A percentile compares a stretch with the other conserved stretches of the same genome.
These are phyloP conservation scores for Alisma plantagoaquatica DNA, from an alignment of 106 monocot species.

Conservation along the genomic window DNA sequence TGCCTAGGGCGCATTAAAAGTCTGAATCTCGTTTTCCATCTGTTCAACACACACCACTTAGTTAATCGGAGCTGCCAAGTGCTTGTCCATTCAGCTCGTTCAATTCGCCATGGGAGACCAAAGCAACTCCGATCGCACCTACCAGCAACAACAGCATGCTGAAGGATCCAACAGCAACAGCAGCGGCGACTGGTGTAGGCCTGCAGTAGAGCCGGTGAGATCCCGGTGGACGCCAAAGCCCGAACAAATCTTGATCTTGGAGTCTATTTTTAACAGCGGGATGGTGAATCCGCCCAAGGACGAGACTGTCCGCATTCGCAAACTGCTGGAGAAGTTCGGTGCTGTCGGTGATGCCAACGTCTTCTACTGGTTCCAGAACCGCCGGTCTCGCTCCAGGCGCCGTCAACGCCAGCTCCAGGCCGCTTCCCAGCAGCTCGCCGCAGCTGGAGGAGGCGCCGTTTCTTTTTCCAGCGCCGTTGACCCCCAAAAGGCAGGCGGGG, in stretches of 20 bases:
- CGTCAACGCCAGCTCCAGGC: constrained; percentile 87
- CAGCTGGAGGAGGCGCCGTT: constrained; percentile 5
- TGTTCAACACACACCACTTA: no score
- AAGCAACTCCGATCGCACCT: no score
- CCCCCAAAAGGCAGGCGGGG: not conserved
- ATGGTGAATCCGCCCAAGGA: constrained; percentile 93
- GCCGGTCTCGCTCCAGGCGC: constrained; percentile 85
- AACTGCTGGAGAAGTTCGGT: constrained; percentile 81
- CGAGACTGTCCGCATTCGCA: constrained; percentile 82
- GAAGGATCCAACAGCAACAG: not conserved
- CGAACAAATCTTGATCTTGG: constrained; percentile 95
- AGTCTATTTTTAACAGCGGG: constrained; percentile 98
- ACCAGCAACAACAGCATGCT: not conserved
- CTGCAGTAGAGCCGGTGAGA: constrained; percentile 45
- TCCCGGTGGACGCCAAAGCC: constrained; percentile 96
- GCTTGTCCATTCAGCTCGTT: no score
- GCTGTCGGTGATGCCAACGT: constrained; percentile 95
- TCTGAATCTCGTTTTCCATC: no score
- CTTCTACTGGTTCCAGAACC: constrained; percentile 99
- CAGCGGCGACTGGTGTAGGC: not conserved
- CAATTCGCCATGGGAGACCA: constrained; percentile 24
- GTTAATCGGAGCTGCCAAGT: no score
- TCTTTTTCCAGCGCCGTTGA: not conserved
- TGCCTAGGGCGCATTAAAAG: no score
- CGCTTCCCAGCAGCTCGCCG: not conserved